These are phyloP conservation scores for Paragyromitra xinjiangensis DNA, from an alignment of 495 filamentous ascomycete species.

Conservation along the genomic window DNA sequence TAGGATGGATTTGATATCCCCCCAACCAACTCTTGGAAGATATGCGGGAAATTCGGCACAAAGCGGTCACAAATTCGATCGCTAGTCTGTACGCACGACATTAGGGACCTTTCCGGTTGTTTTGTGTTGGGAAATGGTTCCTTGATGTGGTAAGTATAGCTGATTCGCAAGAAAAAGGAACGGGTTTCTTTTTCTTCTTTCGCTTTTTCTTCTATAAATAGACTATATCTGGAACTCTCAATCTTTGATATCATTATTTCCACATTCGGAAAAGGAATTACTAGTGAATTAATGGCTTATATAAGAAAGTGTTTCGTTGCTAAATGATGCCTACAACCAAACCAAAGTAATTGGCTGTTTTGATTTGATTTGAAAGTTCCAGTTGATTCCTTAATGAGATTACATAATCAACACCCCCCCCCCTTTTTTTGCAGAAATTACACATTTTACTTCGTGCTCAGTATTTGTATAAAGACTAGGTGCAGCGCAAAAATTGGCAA, in stretches of 20 bases:
- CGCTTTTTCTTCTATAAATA: slow-evolving; percentile 22
- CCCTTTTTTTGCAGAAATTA: background rate
- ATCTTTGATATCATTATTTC: slow-evolving; percentile 2
- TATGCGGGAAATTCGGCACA: background rate
- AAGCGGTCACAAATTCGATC: slow-evolving; percentile 10
- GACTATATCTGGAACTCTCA: background rate
- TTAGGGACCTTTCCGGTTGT: slow-evolving; percentile 3
- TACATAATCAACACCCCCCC: background rate
- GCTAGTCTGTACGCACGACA: background rate
- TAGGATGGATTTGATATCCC: background rate
- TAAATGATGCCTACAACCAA: background rate
- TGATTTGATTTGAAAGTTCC: background rate
- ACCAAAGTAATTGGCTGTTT: background rate
- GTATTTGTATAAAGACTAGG: background rate
- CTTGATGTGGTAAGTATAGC: slow-evolving; percentile 19
- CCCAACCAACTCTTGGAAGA: background rate
- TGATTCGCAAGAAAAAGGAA: slow-evolving; percentile 15
- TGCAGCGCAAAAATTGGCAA: background rate
- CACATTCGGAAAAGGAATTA: background rate
- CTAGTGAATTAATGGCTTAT: background rate
- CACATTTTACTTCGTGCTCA: background rate
- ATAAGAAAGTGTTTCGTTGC: slow-evolving; percentile 1
- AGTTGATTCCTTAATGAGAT: background rate
- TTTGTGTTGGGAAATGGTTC: slow-evolving; percentile 1
- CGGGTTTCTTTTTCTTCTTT: slow-evolving; percentile 3